Base-by-base conservation (phyloP, 345 rosid genomes). In the Rhizophora mangle region DNA sequence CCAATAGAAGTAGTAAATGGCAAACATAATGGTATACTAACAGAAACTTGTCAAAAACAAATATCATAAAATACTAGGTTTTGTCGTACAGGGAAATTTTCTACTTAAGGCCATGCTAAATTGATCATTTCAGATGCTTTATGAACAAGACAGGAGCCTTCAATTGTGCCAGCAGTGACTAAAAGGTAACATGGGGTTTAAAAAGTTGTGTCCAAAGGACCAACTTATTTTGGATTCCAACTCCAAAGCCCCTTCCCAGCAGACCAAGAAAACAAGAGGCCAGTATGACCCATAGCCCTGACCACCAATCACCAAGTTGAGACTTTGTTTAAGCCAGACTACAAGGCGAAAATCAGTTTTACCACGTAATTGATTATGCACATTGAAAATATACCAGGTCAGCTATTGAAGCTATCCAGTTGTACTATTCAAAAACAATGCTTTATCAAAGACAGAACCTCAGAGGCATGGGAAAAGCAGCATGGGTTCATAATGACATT, bases 151-250 rank as follows among this genome's bases (percentile, higher is more conserved):
- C 27, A 19, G 29, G 24, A 46, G 8, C 37, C 29, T 43, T 43
- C 8, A 46, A 20, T 6, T 39, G 32, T 7, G 9, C 56, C 52
- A 29, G 32, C 27, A 67, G 9, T 9, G 3, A 10, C n/a, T 26
- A 52, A 49, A 43, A 30, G 2, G 26, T 59, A 20, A 21, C 39
- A 31, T 39, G 19, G 21, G 47, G 59, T 59, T 24, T n/a, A 26
- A 19, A 39, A 39, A 27, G 36, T 61, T 57, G 18, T 29, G 52
- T 64, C 39, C 51, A 27, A 68, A 18, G 70, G 20, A 68, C 56
- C 55, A 47, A 58, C 54, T 36, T 8, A 24, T 10, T 27, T 56
- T 24, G 26, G 15, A 27, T 6, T 36, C 24, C 39, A 19, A 10
- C 43, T 57, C 58, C 34, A 27, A 66, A 65, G 30, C 58, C 15